These are phyloP conservation scores for Thamnidium elegans DNA, from an alignment of 192 early-diverging fungal species.

Conservation along the genomic window DNA sequence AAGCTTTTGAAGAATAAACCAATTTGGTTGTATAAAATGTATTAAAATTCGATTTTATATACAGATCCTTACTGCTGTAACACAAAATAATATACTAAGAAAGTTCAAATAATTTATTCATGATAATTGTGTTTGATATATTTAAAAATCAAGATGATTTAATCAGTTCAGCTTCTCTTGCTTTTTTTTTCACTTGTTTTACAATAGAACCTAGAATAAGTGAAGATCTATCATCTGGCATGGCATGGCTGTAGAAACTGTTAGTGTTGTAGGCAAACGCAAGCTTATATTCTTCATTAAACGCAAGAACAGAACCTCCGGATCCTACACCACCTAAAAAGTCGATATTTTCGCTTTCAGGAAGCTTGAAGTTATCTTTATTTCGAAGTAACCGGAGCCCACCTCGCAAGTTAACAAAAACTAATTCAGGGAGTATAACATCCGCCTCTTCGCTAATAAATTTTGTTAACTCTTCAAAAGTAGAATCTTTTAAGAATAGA, in stretches of 20 bases:
- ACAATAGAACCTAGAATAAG: background rate
- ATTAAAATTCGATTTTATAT: too few relatives aligned
- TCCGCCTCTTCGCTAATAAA: constrained; percentile 24
- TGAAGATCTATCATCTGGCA: background rate
- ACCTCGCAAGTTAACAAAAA: constrained; percentile 35
- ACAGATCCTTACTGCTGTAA: too few relatives aligned
- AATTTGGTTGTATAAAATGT: too few relatives aligned
- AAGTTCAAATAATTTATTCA: too few relatives aligned
- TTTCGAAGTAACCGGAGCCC: constrained; percentile 33
- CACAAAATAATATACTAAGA: too few relatives aligned
- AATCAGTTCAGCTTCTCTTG: too few relatives aligned
- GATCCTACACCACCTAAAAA: constrained; percentile 44
- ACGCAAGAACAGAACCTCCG: constrained; percentile 57
- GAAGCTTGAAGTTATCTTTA: background rate
- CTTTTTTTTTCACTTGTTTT: constrained; percentile 1
- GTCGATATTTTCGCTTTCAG: constrained; percentile 34
- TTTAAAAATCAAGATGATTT: too few relatives aligned
- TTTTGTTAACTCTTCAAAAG: constrained; percentile 25
- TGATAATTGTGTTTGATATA: too few relatives aligned
- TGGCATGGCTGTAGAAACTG: constrained; percentile 13
- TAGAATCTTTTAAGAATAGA: constrained; percentile 20
- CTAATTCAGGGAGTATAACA: constrained; percentile 16
- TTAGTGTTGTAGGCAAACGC: constrained; percentile 61
- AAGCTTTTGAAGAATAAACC: constrained; percentile 24
- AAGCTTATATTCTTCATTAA: constrained; percentile 54